Evolutionary conservation across 2,329 filamentous ascomycete genomes (phyloP), one percentile per base, ranked within the genome.

Genomic region (Knufia petricola): DNA sequence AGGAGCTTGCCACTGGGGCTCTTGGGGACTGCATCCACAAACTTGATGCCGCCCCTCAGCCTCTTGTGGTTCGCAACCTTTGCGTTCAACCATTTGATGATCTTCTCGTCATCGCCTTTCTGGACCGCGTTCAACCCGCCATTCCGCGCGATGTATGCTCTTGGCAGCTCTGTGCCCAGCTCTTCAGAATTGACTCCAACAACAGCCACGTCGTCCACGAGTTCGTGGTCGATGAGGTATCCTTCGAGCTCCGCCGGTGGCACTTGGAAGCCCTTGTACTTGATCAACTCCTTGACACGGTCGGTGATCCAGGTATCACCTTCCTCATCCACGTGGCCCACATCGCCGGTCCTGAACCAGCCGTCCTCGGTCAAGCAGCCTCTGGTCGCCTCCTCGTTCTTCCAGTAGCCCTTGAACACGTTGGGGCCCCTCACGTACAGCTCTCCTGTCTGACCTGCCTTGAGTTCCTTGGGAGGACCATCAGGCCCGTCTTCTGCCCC

Each of bases 301-400:
- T 95, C 89, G 1, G 89, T 94, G 62, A 95, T 90, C 69, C 81
- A 95, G 59, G 94, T 84, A 61, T 94, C 85, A n/a, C 85, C 86
- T 3, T 52, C 40, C 7, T 51, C 43, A 60, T 94, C 86, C 58
- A 85, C 77, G 55, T 87, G 81, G 2, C 87, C 86, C 21, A 95
- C 80, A 60, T 95, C 89, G 3, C 89, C 89, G 0, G 89, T 95
- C 65, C 83, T 88, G 74, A 94, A 95, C 72, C 82, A 95, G 1
- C 87, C 87, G 54, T 94, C 86, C 67, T 55, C 57, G 2, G 82
- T 84, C 37, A 81, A 63, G 19, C 76, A 77, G 31, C 77, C 71
- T 13, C 65, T 69, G 2, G 79, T 82, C 2, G 72, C 77, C 45
- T 71, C 67, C 0, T 72, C 69, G 57, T 82, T 82, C 60, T 79